Evolutionary conservation across 257 asterid species (phyloP).

Genomic region (Rubia yunnanensis): DNA sequence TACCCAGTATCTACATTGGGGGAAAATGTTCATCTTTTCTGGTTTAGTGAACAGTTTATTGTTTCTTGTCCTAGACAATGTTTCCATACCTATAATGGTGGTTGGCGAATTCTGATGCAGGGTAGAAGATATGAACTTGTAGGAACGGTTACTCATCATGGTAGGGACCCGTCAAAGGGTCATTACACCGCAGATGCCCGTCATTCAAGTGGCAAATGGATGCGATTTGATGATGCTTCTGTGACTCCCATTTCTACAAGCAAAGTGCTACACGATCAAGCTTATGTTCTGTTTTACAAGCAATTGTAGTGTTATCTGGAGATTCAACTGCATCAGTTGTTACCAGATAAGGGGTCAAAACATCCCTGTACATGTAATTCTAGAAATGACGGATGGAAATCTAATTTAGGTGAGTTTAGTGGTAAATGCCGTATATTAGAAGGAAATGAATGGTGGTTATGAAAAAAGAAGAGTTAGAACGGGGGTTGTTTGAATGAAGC

Average conservation of each 20-base stretch:
- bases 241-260: constrained; percentile 44
- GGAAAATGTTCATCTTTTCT: not conserved
- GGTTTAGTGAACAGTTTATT: not conserved
- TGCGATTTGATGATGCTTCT: constrained; percentile 67
- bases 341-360: not conserved
- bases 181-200: constrained; percentile 84
- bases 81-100: not conserved
- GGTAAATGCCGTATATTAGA: not conserved
- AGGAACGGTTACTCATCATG: constrained; percentile 77
- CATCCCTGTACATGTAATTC: constrained; percentile 1
- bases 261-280: constrained; percentile 68
- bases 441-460: not conserved
- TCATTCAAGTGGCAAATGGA: constrained; percentile 65
- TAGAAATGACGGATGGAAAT: not conserved
- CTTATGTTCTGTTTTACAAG: constrained; percentile 65
- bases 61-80: not conserved
- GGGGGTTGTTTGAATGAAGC: not conserved
- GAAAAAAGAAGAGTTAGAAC: not conserved
- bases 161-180: constrained; percentile 68
- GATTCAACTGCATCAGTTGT: not conserved
- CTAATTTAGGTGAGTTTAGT: not conserved
- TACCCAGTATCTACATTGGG: not conserved
- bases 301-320: constrained; percentile 38
- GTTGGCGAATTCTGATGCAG: constrained; percentile 22
- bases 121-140: constrained; percentile 57